These are phyloP conservation scores for Oleoguttula mirabilis DNA, from an alignment of 495 filamentous ascomycete species.

Conservation along the genomic window DNA sequence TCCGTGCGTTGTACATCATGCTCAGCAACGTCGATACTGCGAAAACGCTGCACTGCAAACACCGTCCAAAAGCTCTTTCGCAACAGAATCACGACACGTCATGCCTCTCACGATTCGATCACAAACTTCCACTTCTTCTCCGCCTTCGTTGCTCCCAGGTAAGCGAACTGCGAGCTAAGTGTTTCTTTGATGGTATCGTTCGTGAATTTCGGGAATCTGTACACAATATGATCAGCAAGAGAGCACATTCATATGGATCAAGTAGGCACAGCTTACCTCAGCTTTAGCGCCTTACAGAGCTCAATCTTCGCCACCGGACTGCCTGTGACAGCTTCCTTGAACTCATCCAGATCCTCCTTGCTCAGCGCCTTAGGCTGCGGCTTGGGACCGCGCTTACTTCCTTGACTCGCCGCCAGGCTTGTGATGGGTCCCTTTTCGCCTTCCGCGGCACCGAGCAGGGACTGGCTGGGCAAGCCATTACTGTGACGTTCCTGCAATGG, in stretches of 20 bases:
- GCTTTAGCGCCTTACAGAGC: conserved; percentile 59
- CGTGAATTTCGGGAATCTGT: conserved; percentile 52
- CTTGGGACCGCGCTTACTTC: conserved; percentile 7
- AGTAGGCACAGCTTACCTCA: conserved; percentile 37
- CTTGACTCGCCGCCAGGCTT: conserved; percentile 1
- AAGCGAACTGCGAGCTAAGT: conserved; percentile 53
- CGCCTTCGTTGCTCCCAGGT: conserved; percentile 48
- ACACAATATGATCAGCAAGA: not conserved
- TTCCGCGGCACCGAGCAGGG: conserved; percentile 8
- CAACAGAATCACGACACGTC: too few relatives aligned
- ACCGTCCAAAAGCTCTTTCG: too few relatives aligned
- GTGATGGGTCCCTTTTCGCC: conserved; percentile 20
- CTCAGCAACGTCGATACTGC: too few relatives aligned
- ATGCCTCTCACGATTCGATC: too few relatives aligned
- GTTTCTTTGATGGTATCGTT: conserved; percentile 64
- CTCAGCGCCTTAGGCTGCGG: conserved; percentile 37
- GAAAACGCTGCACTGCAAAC: too few relatives aligned
- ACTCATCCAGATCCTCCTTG: conserved; percentile 53
- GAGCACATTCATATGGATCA: conserved; percentile 22
- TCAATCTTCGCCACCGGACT: conserved; percentile 65
- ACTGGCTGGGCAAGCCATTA: conserved; percentile 5
- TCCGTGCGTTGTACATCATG: too few relatives aligned
- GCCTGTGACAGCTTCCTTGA: conserved; percentile 56
- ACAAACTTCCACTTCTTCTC: conserved; percentile 52
- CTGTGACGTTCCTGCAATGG: conserved; percentile 24